Percentiles rank a stretch among this genome's conserved stretches.
Conservation (phyloP, 805 yeast genomes). For the Cyberlindnera samutprakarnensis region DNA sequence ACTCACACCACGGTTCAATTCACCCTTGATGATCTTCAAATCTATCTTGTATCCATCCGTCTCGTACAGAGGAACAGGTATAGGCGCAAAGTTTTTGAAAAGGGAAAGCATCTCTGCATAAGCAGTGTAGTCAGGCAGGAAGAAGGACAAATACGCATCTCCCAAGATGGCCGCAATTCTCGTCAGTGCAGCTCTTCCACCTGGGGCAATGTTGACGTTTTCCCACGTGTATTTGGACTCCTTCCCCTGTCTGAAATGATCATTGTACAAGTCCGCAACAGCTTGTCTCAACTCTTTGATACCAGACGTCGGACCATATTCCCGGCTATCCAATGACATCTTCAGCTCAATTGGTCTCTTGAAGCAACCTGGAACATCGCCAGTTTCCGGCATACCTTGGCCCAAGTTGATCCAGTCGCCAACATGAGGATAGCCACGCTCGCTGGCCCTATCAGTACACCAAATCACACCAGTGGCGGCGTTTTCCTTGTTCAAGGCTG, state of each 20-base stretch:
- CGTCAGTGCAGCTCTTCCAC: constrained; percentile 56
- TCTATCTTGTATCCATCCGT: constrained; percentile 50
- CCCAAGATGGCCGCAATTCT: constrained; percentile 53
- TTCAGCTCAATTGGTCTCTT: constrained; percentile 42
- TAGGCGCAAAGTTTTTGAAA: constrained; percentile 55
- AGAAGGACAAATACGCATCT: constrained; percentile 52
- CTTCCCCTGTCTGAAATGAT: constrained; percentile 40
- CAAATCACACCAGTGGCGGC: constrained; percentile 58
- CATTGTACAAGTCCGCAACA: constrained; percentile 50
- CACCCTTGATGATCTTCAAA: constrained; percentile 42
- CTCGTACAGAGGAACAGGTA: constrained; percentile 54
- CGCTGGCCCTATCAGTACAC: constrained; percentile 56
- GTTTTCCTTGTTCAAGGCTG: constrained; percentile 51
- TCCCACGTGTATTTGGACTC: constrained; percentile 49
- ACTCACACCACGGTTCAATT: constrained; percentile 48
- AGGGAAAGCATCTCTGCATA: constrained; percentile 58
- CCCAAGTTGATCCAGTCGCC: constrained; percentile 51
- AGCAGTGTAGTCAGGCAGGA: constrained; percentile 58
- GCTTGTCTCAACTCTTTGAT: constrained; percentile 46
- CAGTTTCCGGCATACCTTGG: constrained; percentile 61
- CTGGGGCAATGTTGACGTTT: constrained; percentile 57
- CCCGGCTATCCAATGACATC: constrained; percentile 41
- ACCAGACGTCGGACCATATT: constrained; percentile 57
- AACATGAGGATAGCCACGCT: constrained; percentile 43
- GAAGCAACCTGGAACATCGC: constrained; percentile 52